Base-by-base conservation (phyloP, 768 basidiomycete species). In the Tylopilus sp. region DNA sequence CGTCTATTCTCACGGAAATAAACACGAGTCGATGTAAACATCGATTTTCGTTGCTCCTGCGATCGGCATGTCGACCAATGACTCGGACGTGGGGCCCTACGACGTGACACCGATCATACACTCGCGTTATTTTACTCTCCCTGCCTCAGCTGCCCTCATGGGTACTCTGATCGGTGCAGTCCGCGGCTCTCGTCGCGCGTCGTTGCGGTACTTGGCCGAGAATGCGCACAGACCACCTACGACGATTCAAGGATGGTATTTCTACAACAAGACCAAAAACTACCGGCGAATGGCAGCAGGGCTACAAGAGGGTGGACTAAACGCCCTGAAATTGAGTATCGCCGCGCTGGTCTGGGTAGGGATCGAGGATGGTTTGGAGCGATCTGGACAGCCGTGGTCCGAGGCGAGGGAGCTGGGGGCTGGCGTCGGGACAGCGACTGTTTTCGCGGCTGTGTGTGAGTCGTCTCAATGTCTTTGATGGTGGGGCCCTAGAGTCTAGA, bases 251-350 rank as follows among this genome's bases (percentile, higher is more conserved):
- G 93, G 93, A 52, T 95, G 93, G 92, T 95, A 94, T 69, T 88
- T 91, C 61, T 95, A 95, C 81, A 88, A 91, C 67, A 95, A 95
- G 75, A 93, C 91, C 25, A 95, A 95, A 70, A 95, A 95, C 74
- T 95, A 94, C 75, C 76, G 81, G 59, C 81, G 93, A 58, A 78
- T 91, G 62, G 76, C 83, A 55, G 86, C 79, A 0, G 91, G 79
- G 9, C 65, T 94, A 65, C 81, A 79, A 60, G 83, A 81, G 15
- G 91, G 80, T 6, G 86, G 77, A 1, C 55, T 57, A 50, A 81
- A 89, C 45, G 85, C 78, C 1, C 57, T 67, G 46, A 77, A 74
- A 60, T 69, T 91, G 36, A 76, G 75, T 13, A 58, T 66, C 12
- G 66, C 71, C n/a, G 79, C 71, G 38, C 57, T 73, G 18, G 73